A percentile compares a stretch with the other conserved stretches of the same genome.
Evolutionary conservation across 257 asterid genomes (phyloP).

Genomic region (Ballota nigra): DNA sequence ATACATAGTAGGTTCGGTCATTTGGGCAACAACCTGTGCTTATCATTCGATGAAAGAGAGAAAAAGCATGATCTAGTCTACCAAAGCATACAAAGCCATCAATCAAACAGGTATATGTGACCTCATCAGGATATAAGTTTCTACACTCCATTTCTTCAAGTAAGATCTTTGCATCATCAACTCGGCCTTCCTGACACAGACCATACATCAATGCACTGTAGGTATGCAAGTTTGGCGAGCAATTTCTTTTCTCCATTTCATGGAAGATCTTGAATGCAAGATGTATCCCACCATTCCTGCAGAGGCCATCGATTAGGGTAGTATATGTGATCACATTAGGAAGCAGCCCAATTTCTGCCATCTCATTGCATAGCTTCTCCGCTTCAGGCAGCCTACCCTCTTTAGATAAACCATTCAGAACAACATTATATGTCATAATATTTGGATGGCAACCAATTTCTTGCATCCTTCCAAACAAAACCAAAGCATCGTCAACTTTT

Average conservation of each 20-base stretch:
- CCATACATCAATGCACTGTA: slow-evolving; percentile 78
- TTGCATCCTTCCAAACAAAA: slow-evolving; percentile 53
- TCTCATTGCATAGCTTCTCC: slow-evolving; percentile 46
- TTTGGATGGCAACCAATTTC: slow-evolving; percentile 52
- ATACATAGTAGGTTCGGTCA: slow-evolving; percentile 55
- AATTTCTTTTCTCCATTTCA: slow-evolving; percentile 62
- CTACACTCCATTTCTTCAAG: slow-evolving; percentile 59
- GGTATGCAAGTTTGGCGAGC: slow-evolving; percentile 77
- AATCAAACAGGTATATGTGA: slow-evolving; percentile 74
- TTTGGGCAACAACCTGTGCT: slow-evolving; percentile 67
- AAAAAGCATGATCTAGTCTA: slow-evolving; percentile 65
- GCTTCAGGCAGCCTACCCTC: slow-evolving; percentile 59
- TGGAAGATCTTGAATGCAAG: slow-evolving; percentile 70
- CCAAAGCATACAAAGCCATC: slow-evolving; percentile 67
- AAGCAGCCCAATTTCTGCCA: slow-evolving; percentile 56
- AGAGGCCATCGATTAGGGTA: slow-evolving; percentile 75
- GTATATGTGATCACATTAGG: slow-evolving; percentile 83
- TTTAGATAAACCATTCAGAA: slow-evolving; percentile 68
- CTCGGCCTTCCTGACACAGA: slow-evolving; percentile 65
- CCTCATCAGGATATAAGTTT: slow-evolving; percentile 67
- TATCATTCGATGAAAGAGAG: slow-evolving; percentile 59
- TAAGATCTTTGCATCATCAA: slow-evolving; percentile 57
- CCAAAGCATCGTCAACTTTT: slow-evolving; percentile 63
- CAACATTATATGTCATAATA: slow-evolving; percentile 65
- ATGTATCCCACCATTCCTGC: slow-evolving; percentile 55